Base-by-base conservation (phyloP, 2,329 filamentous ascomycete genomes). In the Penicillium italicum region DNA sequence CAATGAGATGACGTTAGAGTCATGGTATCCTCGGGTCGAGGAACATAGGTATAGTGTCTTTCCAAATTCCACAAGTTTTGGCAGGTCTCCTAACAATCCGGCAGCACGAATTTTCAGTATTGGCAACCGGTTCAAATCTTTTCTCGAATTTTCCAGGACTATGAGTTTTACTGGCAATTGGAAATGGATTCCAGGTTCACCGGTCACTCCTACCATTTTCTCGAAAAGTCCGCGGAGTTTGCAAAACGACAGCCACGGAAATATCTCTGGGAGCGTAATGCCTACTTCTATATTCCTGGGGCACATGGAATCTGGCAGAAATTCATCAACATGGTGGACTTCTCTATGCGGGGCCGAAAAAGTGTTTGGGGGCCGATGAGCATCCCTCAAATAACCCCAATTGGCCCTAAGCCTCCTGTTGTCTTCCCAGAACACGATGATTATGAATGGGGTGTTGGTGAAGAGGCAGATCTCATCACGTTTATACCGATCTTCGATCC, bases 161-260 rank as follows among this genome's bases (percentile, higher is more conserved):
- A 88, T 60, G 87, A 90, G 62, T 89, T 82, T 64, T 78, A 90
- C 60, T 92, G 89, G 87, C 90, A 91, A 68, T 90, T 87, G 87
- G 89, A 92, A 68, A 87, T 90, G 70, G 88, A 92, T 66, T 84
- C 86, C 34, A 81, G 89, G 45, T 86, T 86, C 65, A 89, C 84
- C 0, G 88, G 89, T 14, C 87, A 91, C 58, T 83, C 90, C 70
- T 90, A 91, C 71, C 85, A 91, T 62, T 84, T 91, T 64, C 79
- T 91, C 40, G 82, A 87, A 63, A 85, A 85, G 58, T 72, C 91
- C 8, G 74, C 76, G 18, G 72, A 79, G 2, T 84, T 83, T 59
- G 79, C 78, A 10, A 77, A 77, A 54, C 72, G 76, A 38, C 78
- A 83, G 64, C 82, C 83, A 0, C 76, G 82, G 38, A 83, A 83